Evolutionary conservation across 2,329 filamentous ascomycete species (phyloP).

Genomic region (Fusarium sp.): DNA sequence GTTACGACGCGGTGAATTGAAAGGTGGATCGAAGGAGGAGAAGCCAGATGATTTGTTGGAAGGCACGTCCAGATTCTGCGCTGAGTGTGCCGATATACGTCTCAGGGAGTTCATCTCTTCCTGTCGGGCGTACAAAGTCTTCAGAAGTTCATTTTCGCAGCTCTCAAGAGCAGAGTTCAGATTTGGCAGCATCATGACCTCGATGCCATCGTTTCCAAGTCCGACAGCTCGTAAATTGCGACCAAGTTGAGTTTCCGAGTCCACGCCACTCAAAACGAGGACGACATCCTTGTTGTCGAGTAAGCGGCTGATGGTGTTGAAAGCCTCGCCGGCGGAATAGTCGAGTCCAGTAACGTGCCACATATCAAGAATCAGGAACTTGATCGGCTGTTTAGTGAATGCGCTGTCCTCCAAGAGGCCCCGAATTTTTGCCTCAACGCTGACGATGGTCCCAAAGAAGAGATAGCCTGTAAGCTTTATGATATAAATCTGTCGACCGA

Average conservation of each 20-base stretch:
- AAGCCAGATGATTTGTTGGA: slow-evolving; percentile 45
- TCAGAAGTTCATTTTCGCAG: slow-evolving; percentile 93
- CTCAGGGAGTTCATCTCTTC: slow-evolving; percentile 64
- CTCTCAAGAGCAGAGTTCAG: slow-evolving; percentile 93
- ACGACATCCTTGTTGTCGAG: slow-evolving; percentile 80
- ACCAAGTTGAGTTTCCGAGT: slow-evolving; percentile 78
- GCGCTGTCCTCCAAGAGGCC: slow-evolving; percentile 82
- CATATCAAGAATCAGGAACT: slow-evolving; percentile 89
- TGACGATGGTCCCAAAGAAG: slow-evolving; percentile 98
- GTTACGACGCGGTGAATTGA: slow-evolving; percentile 82
- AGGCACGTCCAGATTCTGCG: slow-evolving; percentile 61
- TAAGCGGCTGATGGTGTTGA: slow-evolving; percentile 89
- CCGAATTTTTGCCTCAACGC: slow-evolving; percentile 89
- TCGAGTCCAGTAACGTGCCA: slow-evolving; percentile 91
- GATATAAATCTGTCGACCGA: slow-evolving; percentile 87
- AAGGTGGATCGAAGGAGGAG: slow-evolving; percentile 53
- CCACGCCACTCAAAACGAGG: slow-evolving; percentile 84
- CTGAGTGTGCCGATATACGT: slow-evolving; percentile 52
- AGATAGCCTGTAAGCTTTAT: slow-evolving; percentile 93
- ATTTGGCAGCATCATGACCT: slow-evolving; percentile 84
- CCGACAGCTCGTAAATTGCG: slow-evolving; percentile 84
- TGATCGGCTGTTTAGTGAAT: slow-evolving; percentile 81
- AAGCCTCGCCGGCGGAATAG: slow-evolving; percentile 95
- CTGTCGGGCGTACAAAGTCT: slow-evolving; percentile 77
- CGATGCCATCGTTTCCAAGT: slow-evolving; percentile 75